Evolutionary conservation across 257 asterid genomes (phyloP).

Genomic region (Solanum etuberosum): DNA sequence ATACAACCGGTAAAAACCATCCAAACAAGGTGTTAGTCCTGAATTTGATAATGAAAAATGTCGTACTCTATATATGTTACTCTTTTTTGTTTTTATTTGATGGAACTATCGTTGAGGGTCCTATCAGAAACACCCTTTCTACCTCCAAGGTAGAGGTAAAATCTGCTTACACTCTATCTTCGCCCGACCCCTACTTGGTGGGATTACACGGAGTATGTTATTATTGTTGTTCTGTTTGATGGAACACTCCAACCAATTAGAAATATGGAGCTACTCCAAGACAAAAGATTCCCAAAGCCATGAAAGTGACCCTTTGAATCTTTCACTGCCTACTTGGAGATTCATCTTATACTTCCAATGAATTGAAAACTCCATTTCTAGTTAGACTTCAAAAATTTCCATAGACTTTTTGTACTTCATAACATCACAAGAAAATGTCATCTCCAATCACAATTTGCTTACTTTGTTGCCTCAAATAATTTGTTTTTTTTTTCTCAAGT

Average conservation of each 20-base stretch:
- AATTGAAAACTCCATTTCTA: constrained; percentile 2
- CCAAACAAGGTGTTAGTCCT: background rate
- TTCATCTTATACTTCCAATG: constrained; percentile 12
- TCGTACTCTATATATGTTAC: background rate
- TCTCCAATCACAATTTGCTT: background rate
- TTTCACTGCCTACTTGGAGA: constrained; percentile 15
- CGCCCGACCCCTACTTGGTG: background rate
- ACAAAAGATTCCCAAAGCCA: constrained; percentile 4
- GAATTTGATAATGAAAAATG: background rate
- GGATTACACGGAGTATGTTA: background rate
- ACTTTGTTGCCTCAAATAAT: background rate
- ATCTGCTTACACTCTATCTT: background rate
- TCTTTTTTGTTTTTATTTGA: background rate
- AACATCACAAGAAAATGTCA: constrained; percentile 11
- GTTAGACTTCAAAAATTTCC: constrained; percentile 22
- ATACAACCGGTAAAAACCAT: background rate
- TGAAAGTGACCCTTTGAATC: constrained; percentile 18
- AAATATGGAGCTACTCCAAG: background rate
- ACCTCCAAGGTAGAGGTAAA: too few relatives aligned
- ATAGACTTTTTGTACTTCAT: constrained; percentile 8
- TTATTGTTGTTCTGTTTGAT: background rate
- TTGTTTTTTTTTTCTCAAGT: background rate
- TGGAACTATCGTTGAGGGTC: background rate
- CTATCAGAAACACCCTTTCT: background rate
- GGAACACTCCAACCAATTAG: background rate